These are phyloP conservation scores for Ambrosia trifida DNA, from an alignment of 129 eudicot genomes.

Conservation along the genomic window DNA sequence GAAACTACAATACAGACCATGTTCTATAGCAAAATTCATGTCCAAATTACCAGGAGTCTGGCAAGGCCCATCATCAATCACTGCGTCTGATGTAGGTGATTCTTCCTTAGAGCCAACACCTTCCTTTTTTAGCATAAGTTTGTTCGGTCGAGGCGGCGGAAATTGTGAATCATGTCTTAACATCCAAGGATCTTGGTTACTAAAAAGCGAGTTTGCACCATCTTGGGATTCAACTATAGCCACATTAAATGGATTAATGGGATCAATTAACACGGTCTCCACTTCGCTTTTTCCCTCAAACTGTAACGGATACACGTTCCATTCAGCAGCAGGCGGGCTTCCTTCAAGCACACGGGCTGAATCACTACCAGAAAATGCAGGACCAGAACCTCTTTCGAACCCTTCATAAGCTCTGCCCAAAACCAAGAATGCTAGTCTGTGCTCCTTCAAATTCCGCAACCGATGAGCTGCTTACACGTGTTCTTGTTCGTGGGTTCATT, in stretches of 20 bases:
- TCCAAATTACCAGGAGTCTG: conserved; percentile 48
- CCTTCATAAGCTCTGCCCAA: no score
- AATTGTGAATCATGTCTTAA: conserved; percentile 59
- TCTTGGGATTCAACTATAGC: conserved; percentile 48
- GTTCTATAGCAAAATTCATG: conserved; percentile 33
- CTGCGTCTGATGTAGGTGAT: conserved; percentile 35
- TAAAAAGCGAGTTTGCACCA: conserved; percentile 61
- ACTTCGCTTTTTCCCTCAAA: conserved; percentile 39
- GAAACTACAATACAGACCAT: no score
- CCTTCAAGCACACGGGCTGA: conserved; percentile 39
- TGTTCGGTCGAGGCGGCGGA: conserved; percentile 81
- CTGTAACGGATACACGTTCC: conserved; percentile 39
- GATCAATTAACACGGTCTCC: conserved; percentile 31
- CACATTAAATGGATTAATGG: conserved; percentile 45
- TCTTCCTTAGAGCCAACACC: conserved; percentile 44
- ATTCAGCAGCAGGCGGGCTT: conserved; percentile 35
- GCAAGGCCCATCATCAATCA: conserved; percentile 39
- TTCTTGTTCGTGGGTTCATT: no score
- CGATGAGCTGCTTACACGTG: no score
- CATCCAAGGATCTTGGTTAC: conserved; percentile 96
- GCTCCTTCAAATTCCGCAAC: no score
- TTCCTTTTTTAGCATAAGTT: conserved; percentile 53
- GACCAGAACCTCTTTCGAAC: no score
- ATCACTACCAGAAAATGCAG: conserved; percentile 25
- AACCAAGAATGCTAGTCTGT: no score